Evolutionary conservation across 805 yeast species (phyloP), one percentile per base, ranked within the genome.

Genomic region (Zygosaccharomyces pseudorouxii): DNA sequence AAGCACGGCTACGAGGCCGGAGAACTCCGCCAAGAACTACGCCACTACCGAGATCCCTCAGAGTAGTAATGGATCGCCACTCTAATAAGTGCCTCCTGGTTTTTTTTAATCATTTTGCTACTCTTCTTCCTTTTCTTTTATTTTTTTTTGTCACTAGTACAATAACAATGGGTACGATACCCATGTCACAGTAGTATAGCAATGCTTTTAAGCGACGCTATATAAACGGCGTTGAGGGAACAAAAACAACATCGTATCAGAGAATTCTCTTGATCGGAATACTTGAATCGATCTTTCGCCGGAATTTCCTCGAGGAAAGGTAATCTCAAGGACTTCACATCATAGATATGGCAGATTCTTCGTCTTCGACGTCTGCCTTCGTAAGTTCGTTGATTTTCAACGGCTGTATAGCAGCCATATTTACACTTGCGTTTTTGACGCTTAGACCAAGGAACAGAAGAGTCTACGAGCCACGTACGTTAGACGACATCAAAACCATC

Each of bases 401-500:
- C 65, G 81, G 85, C 29, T 73, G 78, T 29, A 64, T 89, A 4
- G 71, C 65, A 2, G 76, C 78, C 54, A 64, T 75, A n/a, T 86
- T 88, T 58, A 70, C 82, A 3, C 51, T 68, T 0, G 68, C 77
- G 9, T 93, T 92, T 67, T 56, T 89, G 9, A 22, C 78, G 1
- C 61, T 93, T 47, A 73, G 97, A 55, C 75, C 83, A 41, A 77
- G 71, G 55, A 76, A 82, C 65, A 79, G 75, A 58, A 73, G 89
- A 45, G 84, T 89, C 29, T 92, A 93, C 65, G 84, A 89, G 54
- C 96, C 97, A 18, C 82, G 92, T 58, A 72, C 87, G 0, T 69
- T 80, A 25, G 50, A 50, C 71, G 68, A 65, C 22, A 51, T 71
- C 8, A 47, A 56, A 22, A 63, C 70, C 0, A 46, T 62, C 3